Evolutionary conservation across 208 protist species (phyloP).

Genomic region (Trichomonas tenax): DNA sequence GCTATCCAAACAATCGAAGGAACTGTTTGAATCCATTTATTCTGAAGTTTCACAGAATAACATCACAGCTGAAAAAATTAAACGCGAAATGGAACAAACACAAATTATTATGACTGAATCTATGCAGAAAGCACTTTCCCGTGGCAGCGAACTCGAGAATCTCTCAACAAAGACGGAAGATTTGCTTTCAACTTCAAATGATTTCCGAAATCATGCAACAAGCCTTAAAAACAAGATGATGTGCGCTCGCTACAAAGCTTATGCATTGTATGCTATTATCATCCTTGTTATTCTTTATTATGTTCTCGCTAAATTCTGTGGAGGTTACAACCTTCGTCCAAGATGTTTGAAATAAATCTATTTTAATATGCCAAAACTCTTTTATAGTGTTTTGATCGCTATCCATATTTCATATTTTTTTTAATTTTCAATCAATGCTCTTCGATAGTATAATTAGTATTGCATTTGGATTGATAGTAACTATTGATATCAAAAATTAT

Average conservation of each 20-base stretch:
- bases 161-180: not conserved
- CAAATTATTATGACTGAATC: not conserved
- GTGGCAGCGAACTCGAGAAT: not conserved
- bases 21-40: not conserved
- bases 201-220: not conserved
- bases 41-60: not conserved
- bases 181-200: not conserved
- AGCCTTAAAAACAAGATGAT: constrained; percentile 1
- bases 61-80: not conserved
- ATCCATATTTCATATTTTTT: too few relatives aligned
- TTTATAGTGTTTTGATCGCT: too few relatives aligned
- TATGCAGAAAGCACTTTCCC: not conserved
- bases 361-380: too few relatives aligned
- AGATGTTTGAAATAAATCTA: not conserved
- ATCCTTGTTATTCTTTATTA: not conserved
- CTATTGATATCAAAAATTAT: too few relatives aligned
- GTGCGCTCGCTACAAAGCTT: not conserved
- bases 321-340: not conserved
- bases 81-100: not conserved
- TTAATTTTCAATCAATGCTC: too few relatives aligned
- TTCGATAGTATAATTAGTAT: too few relatives aligned
- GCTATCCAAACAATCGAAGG: not conserved
- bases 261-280: not conserved
- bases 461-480: too few relatives aligned
- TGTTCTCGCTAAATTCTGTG: not conserved